Conservation (phyloP, 2,329 filamentous ascomycete genomes). For the Pleurostoma richardsiae region DNA sequence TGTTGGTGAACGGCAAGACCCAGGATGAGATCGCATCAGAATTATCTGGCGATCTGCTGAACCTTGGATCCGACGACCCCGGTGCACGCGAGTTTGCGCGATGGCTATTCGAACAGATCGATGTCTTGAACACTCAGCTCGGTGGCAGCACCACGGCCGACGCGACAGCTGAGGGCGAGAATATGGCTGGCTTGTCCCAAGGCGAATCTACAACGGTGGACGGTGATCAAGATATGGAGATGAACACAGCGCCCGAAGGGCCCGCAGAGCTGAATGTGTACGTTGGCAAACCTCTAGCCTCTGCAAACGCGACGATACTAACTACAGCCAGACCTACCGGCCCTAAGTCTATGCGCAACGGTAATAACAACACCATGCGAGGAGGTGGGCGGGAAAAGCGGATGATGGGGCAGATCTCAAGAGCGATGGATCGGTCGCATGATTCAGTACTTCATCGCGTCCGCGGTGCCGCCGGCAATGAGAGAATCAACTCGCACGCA, state of each 20-base stretch:
- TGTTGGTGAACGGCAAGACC: constrained; percentile 93
- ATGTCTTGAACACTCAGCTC: constrained; percentile 57
- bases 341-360: constrained; percentile 89
- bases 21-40: constrained; percentile 86
- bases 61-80: constrained; percentile 75
- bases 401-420: constrained; percentile 80
- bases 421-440: constrained; percentile 70
- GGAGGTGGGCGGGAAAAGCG: constrained; percentile 67
- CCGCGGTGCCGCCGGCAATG: constrained; percentile 64
- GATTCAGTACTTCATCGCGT: constrained; percentile 80
- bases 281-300: constrained; percentile 22
- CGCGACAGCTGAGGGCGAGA: constrained; percentile 13
- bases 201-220: constrained; percentile 20
- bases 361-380: constrained; percentile 36
- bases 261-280: constrained; percentile 53
- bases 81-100: constrained; percentile 77
- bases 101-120: constrained; percentile 92
- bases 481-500: constrained; percentile 75
- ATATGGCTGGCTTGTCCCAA: constrained; percentile 24
- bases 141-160: constrained; percentile 39
- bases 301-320: constrained; percentile 24
- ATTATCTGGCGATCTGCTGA: constrained; percentile 80
- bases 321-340: constrained; percentile 72
- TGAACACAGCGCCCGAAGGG: constrained; percentile 53
- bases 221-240: constrained; percentile 62